phyloP scores from a whole-genome alignment of 306 rosid species.

The Macrotyloma uniflorum region DNA sequence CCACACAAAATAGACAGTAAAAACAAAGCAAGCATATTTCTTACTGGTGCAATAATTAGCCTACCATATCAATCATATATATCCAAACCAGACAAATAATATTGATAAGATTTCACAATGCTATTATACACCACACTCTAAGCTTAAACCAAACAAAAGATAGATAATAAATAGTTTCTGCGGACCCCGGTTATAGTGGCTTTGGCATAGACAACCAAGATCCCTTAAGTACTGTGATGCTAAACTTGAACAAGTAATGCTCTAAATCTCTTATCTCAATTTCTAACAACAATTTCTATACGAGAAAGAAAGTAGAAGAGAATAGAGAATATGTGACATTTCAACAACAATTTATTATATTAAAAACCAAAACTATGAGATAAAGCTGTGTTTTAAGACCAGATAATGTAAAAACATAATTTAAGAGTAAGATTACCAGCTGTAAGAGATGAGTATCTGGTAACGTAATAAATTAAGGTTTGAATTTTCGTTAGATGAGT shows the following conservation, averaged over 20 bases:
- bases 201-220: not conserved
- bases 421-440: not conserved
- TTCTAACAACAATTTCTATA: not conserved
- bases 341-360: not conserved
- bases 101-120: conserved; percentile 45
- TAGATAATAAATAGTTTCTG: conserved; percentile 12
- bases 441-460: not conserved
- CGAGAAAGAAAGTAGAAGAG: not conserved
- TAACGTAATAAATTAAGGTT: not conserved
- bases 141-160: conserved; percentile 24
- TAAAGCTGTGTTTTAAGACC: not conserved
- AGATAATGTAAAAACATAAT: not conserved
- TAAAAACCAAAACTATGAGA: not conserved
- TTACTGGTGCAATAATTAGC: conserved; percentile 17
- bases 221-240: conserved; percentile 4
- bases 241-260: not conserved
- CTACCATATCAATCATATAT: conserved; percentile 33
- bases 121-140: conserved; percentile 33
- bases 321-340: not conserved
- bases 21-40: conserved; percentile 19
- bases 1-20: conserved; percentile 51
- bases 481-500: not conserved
- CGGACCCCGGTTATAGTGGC: conserved; percentile 41
- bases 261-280: not conserved
- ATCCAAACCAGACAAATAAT: conserved; percentile 35